These are phyloP conservation scores for Lactarius tabidus DNA, from an alignment of 768 basidiomycete species.

Conservation along the genomic window DNA sequence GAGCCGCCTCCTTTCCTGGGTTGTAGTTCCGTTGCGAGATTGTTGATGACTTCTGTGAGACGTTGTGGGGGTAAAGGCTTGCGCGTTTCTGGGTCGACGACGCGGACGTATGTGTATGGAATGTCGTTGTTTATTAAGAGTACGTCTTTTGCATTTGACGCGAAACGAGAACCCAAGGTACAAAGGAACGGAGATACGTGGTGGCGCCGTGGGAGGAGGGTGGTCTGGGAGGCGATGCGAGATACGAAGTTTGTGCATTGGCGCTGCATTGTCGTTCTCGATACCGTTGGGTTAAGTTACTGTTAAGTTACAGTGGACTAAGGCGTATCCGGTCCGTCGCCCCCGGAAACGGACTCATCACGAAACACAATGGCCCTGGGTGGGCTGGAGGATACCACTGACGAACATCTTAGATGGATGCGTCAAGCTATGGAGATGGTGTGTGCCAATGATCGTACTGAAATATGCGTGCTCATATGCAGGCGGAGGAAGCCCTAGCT, in stretches of 20 bases:
- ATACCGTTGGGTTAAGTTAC: neutral
- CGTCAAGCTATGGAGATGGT: slow-evolving; percentile 80
- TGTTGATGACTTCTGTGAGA: slow-evolving; percentile 17
- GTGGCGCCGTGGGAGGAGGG: neutral
- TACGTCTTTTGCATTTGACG: slow-evolving; percentile 4
- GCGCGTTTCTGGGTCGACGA: slow-evolving; percentile 24
- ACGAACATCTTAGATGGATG: slow-evolving; percentile 66
- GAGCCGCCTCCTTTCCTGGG: neutral
- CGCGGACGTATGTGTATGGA: slow-evolving; percentile 22
- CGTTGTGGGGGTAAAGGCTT: slow-evolving; percentile 18
- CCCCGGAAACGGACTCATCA: neutral
- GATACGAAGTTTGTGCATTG: neutral
- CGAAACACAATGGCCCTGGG: neutral
- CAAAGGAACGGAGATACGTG: neutral
- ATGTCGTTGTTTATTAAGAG: slow-evolving; percentile 24
- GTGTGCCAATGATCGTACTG: slow-evolving; percentile 24
- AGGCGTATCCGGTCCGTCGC: neutral
- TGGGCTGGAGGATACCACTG: neutral
- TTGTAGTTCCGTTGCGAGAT: slow-evolving; percentile 11
- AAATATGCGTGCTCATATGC: slow-evolving; percentile 8
- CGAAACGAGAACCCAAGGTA: neutral
- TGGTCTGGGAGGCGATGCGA: neutral
- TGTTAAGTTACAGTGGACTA: too few relatives aligned
- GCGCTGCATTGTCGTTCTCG: slow-evolving; percentile 9
- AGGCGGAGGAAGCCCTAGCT: slow-evolving; percentile 84